phyloP scores from a whole-genome alignment of 345 rosid genomes.

The Euphorbia pulcherrima region DNA sequence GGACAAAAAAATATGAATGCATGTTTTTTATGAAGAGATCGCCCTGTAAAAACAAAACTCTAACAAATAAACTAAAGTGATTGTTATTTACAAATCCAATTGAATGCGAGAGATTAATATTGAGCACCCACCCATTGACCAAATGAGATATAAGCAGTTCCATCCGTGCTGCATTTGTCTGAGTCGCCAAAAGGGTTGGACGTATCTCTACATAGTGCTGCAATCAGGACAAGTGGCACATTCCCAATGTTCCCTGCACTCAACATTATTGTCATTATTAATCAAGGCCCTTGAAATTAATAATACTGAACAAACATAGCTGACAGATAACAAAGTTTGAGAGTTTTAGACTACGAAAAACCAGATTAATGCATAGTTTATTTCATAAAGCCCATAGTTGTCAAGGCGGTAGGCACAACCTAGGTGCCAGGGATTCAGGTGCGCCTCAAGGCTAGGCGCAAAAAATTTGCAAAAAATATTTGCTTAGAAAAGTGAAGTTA shows the following conservation, averaged over 20 bases:
- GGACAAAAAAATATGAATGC: not conserved
- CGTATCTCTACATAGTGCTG: slow-evolving; percentile 82
- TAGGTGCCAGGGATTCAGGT: too few species aligned
- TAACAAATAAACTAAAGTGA: not conserved
- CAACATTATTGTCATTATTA: slow-evolving; percentile 6
- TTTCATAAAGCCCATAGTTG: too few species aligned
- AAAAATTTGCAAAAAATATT: too few species aligned
- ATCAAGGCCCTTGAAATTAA: not conserved
- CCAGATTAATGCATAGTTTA: not conserved
- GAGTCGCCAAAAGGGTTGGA: slow-evolving; percentile 88
- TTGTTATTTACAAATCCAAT: not conserved
- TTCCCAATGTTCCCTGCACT: slow-evolving; percentile 93
- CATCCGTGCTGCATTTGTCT: slow-evolving; percentile 70
- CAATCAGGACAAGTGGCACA: slow-evolving; percentile 90
- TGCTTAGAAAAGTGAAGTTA: too few species aligned
- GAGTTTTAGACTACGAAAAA: not conserved
- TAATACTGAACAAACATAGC: not conserved
- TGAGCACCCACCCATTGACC: slow-evolving; percentile 83
- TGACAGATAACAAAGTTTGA: not conserved
- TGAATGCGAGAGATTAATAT: not conserved
- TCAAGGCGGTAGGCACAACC: too few species aligned
- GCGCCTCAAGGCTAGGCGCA: too few species aligned
- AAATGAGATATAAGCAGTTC: slow-evolving; percentile 95
- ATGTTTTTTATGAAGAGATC: too few species aligned
- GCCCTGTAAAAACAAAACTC: too few species aligned